Conservation (phyloP, 208 protist genomes). For the Leishmania aethiopica region DNA sequence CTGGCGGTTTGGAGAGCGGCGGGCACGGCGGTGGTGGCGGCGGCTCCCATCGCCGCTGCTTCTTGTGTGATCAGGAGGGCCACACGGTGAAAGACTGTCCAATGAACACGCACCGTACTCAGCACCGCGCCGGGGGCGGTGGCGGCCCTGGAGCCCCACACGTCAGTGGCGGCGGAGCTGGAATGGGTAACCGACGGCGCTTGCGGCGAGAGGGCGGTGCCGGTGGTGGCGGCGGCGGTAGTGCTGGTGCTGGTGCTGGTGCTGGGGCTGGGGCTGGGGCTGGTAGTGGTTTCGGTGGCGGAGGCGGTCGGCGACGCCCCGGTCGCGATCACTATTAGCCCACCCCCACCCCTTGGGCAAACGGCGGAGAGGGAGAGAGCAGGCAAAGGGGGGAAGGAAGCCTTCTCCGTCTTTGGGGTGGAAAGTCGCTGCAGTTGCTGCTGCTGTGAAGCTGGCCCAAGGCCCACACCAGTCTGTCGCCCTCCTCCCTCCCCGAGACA, state of each 20-base stretch:
- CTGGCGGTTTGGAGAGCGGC: conserved; percentile 49
- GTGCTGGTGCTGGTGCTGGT: neutral
- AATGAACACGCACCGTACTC: conserved; percentile 47
- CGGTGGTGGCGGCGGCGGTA: neutral
- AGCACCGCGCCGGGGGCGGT: conserved; percentile 24
- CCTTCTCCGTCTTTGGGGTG: neutral
- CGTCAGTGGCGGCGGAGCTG: conserved; percentile 11
- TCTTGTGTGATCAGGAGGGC: conserved; percentile 79
- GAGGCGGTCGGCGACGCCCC: conserved; percentile 21
- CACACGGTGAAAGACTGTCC: conserved; percentile 82
- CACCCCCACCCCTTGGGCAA: neutral
- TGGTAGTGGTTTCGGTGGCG: neutral
- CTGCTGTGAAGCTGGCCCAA: neutral
- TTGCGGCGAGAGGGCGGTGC: conserved; percentile 18
- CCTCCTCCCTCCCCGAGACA: neutral
- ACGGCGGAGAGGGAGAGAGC: neutral
- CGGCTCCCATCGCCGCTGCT: conserved; percentile 58
- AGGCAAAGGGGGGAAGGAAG: neutral
- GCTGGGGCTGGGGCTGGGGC: conserved; percentile 1
- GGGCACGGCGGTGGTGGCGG: conserved; percentile 29
- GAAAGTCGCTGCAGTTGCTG: neutral
- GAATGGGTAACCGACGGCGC: conserved; percentile 20
- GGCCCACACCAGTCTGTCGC: neutral
- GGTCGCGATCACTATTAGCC: conserved; percentile 28
- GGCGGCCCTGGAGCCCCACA: conserved; percentile 19